A percentile compares a stretch with the other conserved stretches of the same genome.
phyloP scores from a whole-genome alignment of 2,329 filamentous ascomycete genomes.

The Colletotrichum aenigma region DNA sequence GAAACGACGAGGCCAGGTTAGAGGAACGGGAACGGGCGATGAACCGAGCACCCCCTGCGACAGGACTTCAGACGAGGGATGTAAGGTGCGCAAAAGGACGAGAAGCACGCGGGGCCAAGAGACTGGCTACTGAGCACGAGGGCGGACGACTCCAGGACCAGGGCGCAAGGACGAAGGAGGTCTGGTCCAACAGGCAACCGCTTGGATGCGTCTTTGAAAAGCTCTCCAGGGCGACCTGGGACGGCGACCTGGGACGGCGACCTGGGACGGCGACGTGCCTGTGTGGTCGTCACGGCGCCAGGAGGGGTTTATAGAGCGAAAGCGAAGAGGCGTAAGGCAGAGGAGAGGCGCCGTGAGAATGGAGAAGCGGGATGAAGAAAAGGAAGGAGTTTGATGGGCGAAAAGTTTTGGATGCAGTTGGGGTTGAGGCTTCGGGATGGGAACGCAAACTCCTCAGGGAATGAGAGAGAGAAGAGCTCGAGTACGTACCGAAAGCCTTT shows the following conservation, averaged over 20 bases:
- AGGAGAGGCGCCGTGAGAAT: constrained; percentile 12
- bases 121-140: neutral
- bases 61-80: constrained; percentile 13
- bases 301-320: constrained; percentile 17
- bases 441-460: neutral
- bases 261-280: constrained; percentile 11
- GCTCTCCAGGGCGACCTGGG: neutral
- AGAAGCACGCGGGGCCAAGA: neutral
- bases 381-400: neutral
- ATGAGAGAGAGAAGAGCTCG: neutral
- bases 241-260: neutral
- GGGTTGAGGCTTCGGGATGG: neutral
- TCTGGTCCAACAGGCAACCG: neutral
- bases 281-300: constrained; percentile 28
- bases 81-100: neutral
- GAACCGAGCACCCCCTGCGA: constrained; percentile 16
- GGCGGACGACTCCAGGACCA: constrained; percentile 4
- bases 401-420: neutral
- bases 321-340: neutral
- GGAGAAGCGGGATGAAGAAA: neutral
- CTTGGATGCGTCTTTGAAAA: neutral
- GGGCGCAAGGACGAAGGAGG: neutral
- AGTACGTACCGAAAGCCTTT: neutral
- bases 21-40: constrained; percentile 10
- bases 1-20: neutral